These are phyloP conservation scores for Phytophthora vignae DNA, from an alignment of 352 stramenopile genomes.

Conservation along the genomic window DNA sequence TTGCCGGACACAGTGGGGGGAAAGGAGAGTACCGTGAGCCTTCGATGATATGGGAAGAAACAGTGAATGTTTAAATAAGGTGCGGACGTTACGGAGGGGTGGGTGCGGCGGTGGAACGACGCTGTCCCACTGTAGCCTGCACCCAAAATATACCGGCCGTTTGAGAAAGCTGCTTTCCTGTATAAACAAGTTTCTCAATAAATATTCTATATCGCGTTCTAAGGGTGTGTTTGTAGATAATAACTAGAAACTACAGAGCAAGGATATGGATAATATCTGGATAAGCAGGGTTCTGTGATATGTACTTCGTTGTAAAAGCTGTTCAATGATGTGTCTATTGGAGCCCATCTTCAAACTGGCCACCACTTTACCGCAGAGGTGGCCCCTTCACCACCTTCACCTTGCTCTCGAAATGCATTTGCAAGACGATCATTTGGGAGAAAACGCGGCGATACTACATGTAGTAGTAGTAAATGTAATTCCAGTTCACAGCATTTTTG, in stretches of 20 bases:
- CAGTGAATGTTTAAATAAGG: not conserved
- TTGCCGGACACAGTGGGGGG: not conserved
- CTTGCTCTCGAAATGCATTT: not conserved
- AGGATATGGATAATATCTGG: not conserved
- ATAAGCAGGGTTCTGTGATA: no score
- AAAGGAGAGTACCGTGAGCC: conserved; percentile 9
- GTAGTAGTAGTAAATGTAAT: no score
- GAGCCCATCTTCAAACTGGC: conserved; percentile 31
- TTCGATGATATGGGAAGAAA: not conserved
- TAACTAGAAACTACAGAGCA: not conserved
- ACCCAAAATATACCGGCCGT: no score
- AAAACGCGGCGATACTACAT: not conserved
- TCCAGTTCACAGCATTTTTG: not conserved
- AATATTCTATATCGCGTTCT: not conserved
- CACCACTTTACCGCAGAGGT: not conserved
- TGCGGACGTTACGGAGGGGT: conserved; percentile 31
- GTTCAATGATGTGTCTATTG: not conserved
- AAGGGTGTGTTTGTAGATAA: not conserved
- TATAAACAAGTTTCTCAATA: not conserved
- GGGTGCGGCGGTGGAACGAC: not conserved
- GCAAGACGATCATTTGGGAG: not conserved
- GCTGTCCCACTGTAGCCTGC: not conserved
- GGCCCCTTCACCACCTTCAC: not conserved
- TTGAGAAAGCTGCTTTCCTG: not conserved
- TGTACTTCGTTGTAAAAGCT: not conserved